Evolutionary conservation across 2,329 filamentous ascomycete genomes (phyloP).

Genomic region (Chaetomium globosum): DNA sequence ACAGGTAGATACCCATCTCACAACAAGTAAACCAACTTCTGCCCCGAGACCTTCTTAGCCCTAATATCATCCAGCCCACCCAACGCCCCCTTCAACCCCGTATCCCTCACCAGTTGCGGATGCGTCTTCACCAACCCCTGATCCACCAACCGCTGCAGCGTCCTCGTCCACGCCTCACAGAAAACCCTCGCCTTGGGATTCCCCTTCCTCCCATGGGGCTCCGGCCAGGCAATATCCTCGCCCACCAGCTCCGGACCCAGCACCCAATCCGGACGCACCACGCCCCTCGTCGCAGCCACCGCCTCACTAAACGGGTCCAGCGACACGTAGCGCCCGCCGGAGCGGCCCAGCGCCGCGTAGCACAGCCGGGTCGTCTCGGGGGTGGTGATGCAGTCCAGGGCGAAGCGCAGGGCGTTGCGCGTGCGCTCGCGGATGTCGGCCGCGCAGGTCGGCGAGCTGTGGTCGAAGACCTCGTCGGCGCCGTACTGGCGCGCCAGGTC

Average conservation of each 20-base stretch:
- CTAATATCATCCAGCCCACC: slow-evolving; percentile 14
- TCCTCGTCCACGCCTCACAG: neutral
- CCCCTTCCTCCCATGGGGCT: neutral
- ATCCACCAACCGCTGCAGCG: slow-evolving; percentile 13
- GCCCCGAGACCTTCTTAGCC: slow-evolving; percentile 4
- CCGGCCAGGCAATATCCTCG: neutral
- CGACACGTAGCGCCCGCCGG: slow-evolving; percentile 45
- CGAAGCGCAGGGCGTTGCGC: slow-evolving; percentile 43
- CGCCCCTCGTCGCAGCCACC: neutral
- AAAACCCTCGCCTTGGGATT: neutral
- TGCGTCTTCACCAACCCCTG: neutral
- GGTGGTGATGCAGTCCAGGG: slow-evolving; percentile 49
- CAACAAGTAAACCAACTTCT: slow-evolving; percentile 20
- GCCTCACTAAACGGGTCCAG: slow-evolving; percentile 42
- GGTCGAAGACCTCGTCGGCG: slow-evolving; percentile 51
- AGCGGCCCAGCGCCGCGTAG: slow-evolving; percentile 44
- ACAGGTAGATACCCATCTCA: neutral
- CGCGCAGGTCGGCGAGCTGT: slow-evolving; percentile 43
- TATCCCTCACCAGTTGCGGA: slow-evolving; percentile 1
- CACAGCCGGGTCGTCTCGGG: slow-evolving; percentile 43
- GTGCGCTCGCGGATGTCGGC: slow-evolving; percentile 46
- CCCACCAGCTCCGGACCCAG: slow-evolving; percentile 4
- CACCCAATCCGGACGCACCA: neutral
- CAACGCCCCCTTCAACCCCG: neutral
- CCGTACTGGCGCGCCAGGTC: slow-evolving; percentile 48